Evolutionary conservation across 345 rosid species (phyloP).

Genomic region (Raphanus sativus): DNA sequence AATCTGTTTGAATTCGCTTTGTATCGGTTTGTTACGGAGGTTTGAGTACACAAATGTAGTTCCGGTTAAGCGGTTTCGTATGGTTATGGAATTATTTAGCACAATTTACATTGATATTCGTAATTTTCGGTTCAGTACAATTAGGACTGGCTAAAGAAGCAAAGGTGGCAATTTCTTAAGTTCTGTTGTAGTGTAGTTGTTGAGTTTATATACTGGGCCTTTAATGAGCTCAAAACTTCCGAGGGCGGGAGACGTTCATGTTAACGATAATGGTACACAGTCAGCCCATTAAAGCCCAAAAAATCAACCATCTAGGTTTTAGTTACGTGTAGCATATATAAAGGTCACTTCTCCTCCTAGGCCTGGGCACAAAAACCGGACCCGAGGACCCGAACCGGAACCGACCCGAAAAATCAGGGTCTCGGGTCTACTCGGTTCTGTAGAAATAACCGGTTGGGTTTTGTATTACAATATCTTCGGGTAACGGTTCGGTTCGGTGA

Average conservation of each 20-base stretch:
- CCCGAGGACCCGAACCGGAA: too few species aligned
- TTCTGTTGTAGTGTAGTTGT: too few species aligned
- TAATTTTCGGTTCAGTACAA: neutral
- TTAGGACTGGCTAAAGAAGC: neutral
- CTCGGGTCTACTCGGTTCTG: too few species aligned
- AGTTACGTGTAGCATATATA: constrained; percentile 22
- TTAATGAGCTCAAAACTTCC: neutral
- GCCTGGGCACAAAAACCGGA: too few species aligned
- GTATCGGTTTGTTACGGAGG: constrained; percentile 1
- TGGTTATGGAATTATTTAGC: neutral
- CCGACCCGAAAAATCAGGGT: too few species aligned
- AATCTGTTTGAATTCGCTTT: constrained; percentile 20
- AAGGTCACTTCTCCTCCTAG: neutral
- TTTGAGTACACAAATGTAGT: constrained; percentile 18
- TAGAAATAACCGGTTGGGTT: too few species aligned
- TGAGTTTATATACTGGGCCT: neutral
- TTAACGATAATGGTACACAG: neutral
- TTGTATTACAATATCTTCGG: too few species aligned
- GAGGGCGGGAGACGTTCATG: neutral
- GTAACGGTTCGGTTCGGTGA: too few species aligned
- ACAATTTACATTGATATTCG: neutral
- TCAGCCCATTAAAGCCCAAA: too few species aligned
- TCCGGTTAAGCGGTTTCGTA: constrained; percentile 3
- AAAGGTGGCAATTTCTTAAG: too few species aligned
- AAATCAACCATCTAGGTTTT: constrained; percentile 18